These are phyloP conservation scores for Microdochium paspali DNA, from an alignment of 2,329 filamentous ascomycete species.

Conservation along the genomic window DNA sequence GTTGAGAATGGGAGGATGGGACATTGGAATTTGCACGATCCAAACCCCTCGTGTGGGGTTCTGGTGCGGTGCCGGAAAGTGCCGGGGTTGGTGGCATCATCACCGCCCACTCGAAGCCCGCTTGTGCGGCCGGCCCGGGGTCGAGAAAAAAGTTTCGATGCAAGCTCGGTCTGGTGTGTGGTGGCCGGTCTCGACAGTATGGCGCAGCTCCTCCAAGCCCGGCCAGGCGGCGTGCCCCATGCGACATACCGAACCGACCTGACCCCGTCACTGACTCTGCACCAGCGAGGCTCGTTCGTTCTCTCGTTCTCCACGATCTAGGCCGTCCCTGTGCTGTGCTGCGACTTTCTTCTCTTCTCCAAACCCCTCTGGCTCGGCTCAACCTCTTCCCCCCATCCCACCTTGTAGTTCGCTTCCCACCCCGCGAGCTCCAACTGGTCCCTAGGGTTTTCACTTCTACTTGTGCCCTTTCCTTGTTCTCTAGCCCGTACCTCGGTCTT, in stretches of 20 bases:
- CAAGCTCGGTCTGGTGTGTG: not conserved
- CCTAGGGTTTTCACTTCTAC: not conserved
- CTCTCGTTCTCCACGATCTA: not conserved
- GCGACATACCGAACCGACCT: not conserved
- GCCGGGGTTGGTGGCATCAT: not conserved
- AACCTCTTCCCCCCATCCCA: not conserved
- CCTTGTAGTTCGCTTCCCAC: not conserved
- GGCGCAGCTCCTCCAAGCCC: too few relatives aligned
- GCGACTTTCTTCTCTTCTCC: not conserved
- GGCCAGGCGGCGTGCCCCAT: not conserved
- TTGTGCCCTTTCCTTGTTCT: not conserved
- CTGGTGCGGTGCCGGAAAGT: not conserved
- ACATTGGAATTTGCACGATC: too few relatives aligned
- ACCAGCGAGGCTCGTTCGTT: too few relatives aligned
- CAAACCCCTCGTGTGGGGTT: too few relatives aligned
- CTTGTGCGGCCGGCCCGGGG: not conserved
- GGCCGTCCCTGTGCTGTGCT: not conserved
- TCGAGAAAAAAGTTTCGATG: not conserved
- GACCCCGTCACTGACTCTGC: not conserved
- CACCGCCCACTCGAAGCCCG: not conserved
- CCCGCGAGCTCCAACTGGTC: not conserved
- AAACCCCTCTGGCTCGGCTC: not conserved
- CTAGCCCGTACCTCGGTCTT: not conserved
- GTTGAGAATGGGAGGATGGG: too few relatives aligned
- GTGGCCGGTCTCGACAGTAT: too few relatives aligned